Percentiles rank a stretch among this genome's conserved stretches.
Evolutionary conservation across 768 basidiomycete genomes (phyloP).

Genomic region (Psilocybe sp.): DNA sequence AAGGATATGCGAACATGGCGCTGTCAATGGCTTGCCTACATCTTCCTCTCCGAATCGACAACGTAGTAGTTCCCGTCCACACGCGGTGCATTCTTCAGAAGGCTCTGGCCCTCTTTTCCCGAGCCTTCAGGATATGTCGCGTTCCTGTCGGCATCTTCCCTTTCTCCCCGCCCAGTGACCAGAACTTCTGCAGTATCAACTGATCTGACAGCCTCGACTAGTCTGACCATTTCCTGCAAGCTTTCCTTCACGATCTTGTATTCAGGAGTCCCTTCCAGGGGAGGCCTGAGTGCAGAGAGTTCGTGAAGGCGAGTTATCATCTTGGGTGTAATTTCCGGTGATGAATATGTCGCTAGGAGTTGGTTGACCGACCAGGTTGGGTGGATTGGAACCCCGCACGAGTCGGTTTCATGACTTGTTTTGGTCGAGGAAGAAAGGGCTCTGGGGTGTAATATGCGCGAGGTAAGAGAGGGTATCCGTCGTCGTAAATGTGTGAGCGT

Average conservation of each 20-base stretch:
- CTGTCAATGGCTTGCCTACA: slow-evolving; percentile 1
- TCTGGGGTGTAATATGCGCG: neutral
- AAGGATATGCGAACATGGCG: neutral
- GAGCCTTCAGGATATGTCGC: slow-evolving; percentile 4
- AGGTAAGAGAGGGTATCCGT: neutral
- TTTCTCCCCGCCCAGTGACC: slow-evolving; percentile 29
- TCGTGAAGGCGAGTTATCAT: slow-evolving; percentile 66
- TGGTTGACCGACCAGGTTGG: slow-evolving; percentile 83
- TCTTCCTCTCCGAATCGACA: slow-evolving; percentile 49
- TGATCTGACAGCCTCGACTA: slow-evolving; percentile 81
- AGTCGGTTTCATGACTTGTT: slow-evolving; percentile 38
- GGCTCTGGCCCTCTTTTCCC: slow-evolving; percentile 33
- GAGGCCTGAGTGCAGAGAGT: slow-evolving; percentile 71
- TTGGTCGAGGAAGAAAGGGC: slow-evolving; percentile 5
- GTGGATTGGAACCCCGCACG: slow-evolving; percentile 57
- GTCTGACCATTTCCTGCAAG: slow-evolving; percentile 66
- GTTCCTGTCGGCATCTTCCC: slow-evolving; percentile 36
- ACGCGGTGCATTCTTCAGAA: slow-evolving; percentile 52
- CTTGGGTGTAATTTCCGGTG: slow-evolving; percentile 52
- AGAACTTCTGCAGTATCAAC: slow-evolving; percentile 41
- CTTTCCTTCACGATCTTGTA: slow-evolving; percentile 51
- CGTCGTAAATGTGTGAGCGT: slow-evolving; percentile 2
- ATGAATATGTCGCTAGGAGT: slow-evolving; percentile 75
- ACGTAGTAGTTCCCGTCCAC: slow-evolving; percentile 57
- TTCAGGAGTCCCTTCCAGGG: slow-evolving; percentile 52